phyloP scores from a whole-genome alignment of 129 eudicot genomes.

The Helianthus tuberosus region DNA sequence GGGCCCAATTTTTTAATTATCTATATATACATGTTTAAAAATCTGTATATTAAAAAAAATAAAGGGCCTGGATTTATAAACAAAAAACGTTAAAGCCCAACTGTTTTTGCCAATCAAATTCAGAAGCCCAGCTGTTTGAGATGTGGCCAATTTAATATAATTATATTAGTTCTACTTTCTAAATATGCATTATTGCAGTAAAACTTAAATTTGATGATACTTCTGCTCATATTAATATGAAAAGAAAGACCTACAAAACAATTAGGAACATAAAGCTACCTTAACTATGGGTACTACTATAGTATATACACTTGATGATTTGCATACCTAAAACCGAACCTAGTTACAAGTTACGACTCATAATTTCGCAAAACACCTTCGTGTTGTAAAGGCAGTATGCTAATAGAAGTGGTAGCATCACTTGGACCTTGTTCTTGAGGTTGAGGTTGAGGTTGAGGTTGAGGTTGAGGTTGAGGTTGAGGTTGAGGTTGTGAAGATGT shows the following conservation, averaged over 20 bases:
- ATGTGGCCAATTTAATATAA: background rate
- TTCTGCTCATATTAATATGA: background rate
- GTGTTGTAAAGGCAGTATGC: constrained; percentile 64
- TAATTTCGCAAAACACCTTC: constrained; percentile 56
- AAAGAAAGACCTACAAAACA: background rate
- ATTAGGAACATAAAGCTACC: background rate
- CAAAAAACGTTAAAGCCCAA: too few relatives aligned
- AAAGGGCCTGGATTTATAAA: too few relatives aligned
- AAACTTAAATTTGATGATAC: background rate
- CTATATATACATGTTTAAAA: too few relatives aligned
- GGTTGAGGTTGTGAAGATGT: constrained; percentile 3
- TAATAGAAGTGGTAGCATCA: constrained; percentile 27
- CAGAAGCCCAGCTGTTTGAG: too few relatives aligned
- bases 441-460: constrained; percentile 6
- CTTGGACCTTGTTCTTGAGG: constrained; percentile 30
- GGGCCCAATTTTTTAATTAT: too few relatives aligned
- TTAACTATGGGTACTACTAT: background rate
- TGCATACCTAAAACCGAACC: background rate
- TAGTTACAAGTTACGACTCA: constrained; percentile 32
- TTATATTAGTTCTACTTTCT: background rate
- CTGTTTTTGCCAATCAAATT: too few relatives aligned
- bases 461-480: constrained; percentile 8
- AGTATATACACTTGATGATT: constrained; percentile 20
- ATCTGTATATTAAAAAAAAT: too few relatives aligned
- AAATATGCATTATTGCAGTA: background rate